These are phyloP conservation scores for Arctostaphylos glauca DNA, from an alignment of 148 eudicot genomes.

Conservation along the genomic window DNA sequence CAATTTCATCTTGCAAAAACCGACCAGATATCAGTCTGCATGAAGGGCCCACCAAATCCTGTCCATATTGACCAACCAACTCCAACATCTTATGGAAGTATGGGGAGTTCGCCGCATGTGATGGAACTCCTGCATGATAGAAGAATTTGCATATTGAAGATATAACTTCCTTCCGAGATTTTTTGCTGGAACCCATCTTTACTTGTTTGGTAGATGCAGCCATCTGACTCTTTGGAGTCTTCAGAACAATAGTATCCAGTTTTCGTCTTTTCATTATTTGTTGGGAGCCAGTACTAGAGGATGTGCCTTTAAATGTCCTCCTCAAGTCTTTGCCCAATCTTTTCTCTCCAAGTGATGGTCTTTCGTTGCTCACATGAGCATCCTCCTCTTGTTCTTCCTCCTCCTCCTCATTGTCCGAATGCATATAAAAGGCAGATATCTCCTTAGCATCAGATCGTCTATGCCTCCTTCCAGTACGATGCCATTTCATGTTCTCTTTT, in stretches of 20 bases:
- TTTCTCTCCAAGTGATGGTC: conserved; percentile 38
- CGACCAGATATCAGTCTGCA: conserved; percentile 64
- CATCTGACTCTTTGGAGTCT: conserved; percentile 44
- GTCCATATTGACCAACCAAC: conserved; percentile 83
- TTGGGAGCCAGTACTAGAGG: conserved; percentile 57
- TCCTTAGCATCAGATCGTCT: conserved; percentile 66
- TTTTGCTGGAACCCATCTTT: conserved; percentile 39
- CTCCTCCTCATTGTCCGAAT: conserved; percentile 79
- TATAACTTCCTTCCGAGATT: conserved; percentile 64
- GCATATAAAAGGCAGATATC: conserved; percentile 55
- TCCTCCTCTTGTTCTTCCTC: conserved; percentile 73
- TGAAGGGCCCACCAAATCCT: conserved; percentile 65
- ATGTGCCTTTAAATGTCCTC: conserved; percentile 41
- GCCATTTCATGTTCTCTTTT: conserved; percentile 98
- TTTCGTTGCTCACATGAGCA: conserved; percentile 44
- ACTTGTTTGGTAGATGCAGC: conserved; percentile 42
- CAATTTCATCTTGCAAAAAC: conserved; percentile 71
- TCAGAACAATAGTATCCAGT: conserved; percentile 38
- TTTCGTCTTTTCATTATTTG: conserved; percentile 48
- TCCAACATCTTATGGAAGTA: conserved; percentile 88
- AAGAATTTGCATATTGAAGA: conserved; percentile 89
- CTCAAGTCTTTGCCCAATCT: conserved; percentile 49
- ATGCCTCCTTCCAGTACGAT: conserved; percentile 85
- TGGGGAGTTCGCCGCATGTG: conserved; percentile 67
- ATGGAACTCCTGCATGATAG: conserved; percentile 80